Evolutionary conservation across 2,329 filamentous ascomycete genomes (phyloP), one percentile per base, ranked within the genome.

Genomic region (Aureobasidium sp.): DNA sequence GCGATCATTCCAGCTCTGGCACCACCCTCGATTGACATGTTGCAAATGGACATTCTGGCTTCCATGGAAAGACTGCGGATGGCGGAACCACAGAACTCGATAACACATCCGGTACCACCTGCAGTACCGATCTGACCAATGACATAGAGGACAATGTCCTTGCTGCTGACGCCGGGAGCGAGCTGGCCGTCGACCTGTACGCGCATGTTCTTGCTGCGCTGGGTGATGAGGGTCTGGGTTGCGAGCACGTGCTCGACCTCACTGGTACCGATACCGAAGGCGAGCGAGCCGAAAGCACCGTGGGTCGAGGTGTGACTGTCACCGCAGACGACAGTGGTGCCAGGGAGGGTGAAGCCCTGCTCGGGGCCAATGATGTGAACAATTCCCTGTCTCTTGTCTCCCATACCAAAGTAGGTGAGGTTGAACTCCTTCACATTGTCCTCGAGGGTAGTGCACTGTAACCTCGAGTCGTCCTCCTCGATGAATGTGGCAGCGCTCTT

Each of bases 271-370:
- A 99, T 99, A 75, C 94, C 94, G 72, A 96, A 96, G 44, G 94
- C 94, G 65, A 97, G 85, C 69, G 92, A 84, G 68, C 94, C 94
- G 70, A 97, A 99, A 58, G 94, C 94, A 70, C 94, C 94, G 78
- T 99, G 94, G 66, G 94, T 99, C 29, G 93, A 97, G 51, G 94
- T 99, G 76, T 99, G 94, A 72, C 90, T 96, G 82, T 99, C 94
- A 76, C 94, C 94, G 73, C 94, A 97, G 67, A 97, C 94, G 41
- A 97, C 89, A 3, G 94, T 99, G 61, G 94, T 97, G 68, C 91
- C 94, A 45, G 94, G 94, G 41, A 97, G 87, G 62, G 94, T 99
- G 81, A 99, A 99, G 68, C 94, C 94, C 77, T 99, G 94, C 81
- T 99, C 94, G 44, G 94, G 94, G 39, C 94, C 94, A 70, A 99